These are phyloP conservation scores for Mallotus repandus DNA, from an alignment of 441 rosid genomes.

Conservation along the genomic window DNA sequence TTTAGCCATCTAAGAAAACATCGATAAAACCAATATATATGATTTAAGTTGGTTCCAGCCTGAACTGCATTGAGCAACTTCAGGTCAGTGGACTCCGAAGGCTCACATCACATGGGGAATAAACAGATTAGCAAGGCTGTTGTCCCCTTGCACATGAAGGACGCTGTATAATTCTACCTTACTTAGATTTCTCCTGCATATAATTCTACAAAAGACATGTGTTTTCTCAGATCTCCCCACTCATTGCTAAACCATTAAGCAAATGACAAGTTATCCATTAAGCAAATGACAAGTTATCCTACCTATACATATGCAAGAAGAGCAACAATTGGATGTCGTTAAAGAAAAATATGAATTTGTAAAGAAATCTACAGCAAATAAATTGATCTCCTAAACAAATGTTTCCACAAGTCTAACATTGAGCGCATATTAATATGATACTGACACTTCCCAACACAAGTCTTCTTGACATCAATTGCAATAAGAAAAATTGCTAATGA, in stretches of 20 bases:
- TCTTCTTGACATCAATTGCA: not conserved
- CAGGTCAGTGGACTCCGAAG: not conserved
- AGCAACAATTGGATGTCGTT: not conserved
- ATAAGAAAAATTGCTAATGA: not conserved
- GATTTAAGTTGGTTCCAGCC: not conserved
- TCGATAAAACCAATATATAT: not conserved
- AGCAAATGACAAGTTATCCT: not conserved
- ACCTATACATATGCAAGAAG: not conserved
- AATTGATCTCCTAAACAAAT: not conserved
- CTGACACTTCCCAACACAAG: not conserved
- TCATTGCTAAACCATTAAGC: not conserved
- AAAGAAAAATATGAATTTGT: not conserved
- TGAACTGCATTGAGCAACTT: not conserved
- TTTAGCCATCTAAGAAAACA: no score
- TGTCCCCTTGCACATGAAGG: not conserved
- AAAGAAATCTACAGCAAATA: not conserved
- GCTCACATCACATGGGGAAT: not conserved
- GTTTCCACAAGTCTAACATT: not conserved
- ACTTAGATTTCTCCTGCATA: not conserved
- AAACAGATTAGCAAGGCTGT: not conserved
- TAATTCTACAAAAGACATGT: not conserved
- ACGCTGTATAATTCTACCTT: not conserved
- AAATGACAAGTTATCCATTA: not conserved
- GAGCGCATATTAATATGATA: not conserved
- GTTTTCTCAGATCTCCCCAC: not conserved